A percentile compares a stretch with the other conserved stretches of the same genome.
These are phyloP conservation scores for Bisporella sp. DNA, from an alignment of 2,329 filamentous ascomycete species.

Conservation along the genomic window DNA sequence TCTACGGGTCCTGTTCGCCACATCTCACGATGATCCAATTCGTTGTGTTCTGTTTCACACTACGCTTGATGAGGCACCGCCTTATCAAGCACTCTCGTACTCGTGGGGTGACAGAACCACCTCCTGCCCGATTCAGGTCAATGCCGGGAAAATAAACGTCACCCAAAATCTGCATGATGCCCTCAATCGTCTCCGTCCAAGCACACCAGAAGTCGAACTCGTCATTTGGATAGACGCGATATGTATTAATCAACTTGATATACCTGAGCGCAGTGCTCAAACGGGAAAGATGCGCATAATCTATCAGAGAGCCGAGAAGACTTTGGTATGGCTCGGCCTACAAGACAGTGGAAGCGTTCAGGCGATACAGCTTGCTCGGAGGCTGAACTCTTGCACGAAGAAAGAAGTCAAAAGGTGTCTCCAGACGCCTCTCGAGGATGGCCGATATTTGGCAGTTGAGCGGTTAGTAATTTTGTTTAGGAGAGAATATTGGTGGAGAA, in stretches of 20 bases:
- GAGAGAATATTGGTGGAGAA: constrained; percentile 32
- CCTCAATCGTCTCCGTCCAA: constrained; percentile 13
- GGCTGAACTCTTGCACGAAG: constrained; percentile 8
- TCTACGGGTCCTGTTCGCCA: constrained; percentile 7
- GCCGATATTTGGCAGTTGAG: constrained; percentile 14
- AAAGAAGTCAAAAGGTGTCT: constrained; percentile 11
- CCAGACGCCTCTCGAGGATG: constrained; percentile 4
- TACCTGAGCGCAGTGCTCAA: constrained; percentile 16
- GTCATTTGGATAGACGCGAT: constrained; percentile 22
- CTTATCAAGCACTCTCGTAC: constrained; percentile 21
- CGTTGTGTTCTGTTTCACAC: constrained; percentile 14
- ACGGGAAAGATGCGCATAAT: constrained; percentile 18
- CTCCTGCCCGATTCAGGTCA: constrained; percentile 9
- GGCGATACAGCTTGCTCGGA: constrained; percentile 14
- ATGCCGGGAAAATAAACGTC: constrained; percentile 6
- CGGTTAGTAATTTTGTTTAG: constrained; percentile 31
- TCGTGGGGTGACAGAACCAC: constrained; percentile 13
- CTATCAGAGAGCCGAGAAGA: constrained; percentile 16
- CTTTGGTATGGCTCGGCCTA: constrained; percentile 17
- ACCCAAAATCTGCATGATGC: constrained; percentile 17
- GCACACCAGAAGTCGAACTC: background rate
- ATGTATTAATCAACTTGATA: constrained; percentile 20
- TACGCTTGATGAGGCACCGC: constrained; percentile 12
- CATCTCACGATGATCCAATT: constrained; percentile 3
- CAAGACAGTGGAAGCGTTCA: constrained; percentile 6